These are phyloP conservation scores for Globisporangium apiculatum DNA, from an alignment of 352 stramenopile genomes.

Conservation along the genomic window DNA sequence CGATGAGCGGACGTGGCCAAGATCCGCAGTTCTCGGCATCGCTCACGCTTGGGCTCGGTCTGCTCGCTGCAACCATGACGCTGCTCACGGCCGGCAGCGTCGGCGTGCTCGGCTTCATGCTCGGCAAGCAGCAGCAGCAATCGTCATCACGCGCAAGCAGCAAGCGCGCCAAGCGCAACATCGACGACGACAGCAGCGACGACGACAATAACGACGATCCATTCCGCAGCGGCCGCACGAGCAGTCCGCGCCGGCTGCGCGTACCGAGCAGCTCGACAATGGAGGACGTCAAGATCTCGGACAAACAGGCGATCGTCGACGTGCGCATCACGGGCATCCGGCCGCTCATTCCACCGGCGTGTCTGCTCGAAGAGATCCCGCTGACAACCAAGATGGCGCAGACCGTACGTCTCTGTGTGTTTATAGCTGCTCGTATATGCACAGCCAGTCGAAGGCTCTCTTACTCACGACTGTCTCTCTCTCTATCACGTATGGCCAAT, in stretches of 20 bases:
- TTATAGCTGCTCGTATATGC: not conserved
- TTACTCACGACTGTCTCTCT: not conserved
- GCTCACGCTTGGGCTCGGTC: constrained; percentile 53
- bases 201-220: constrained; percentile 11
- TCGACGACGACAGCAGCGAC: not conserved
- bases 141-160: constrained; percentile 1
- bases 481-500: not conserved
- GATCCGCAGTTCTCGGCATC: constrained; percentile 32
- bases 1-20: constrained; percentile 13
- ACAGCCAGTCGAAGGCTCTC: too few species aligned
- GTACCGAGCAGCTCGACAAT: constrained; percentile 59
- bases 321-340: constrained; percentile 83
- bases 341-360: constrained; percentile 81
- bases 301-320: constrained; percentile 83
- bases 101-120: constrained; percentile 58
- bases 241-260: constrained; percentile 34
- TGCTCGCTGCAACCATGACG: constrained; percentile 67
- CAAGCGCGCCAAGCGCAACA: constrained; percentile 14
- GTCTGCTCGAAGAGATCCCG: constrained; percentile 80
- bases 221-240: constrained; percentile 10
- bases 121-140: constrained; percentile 36
- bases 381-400: constrained; percentile 70
- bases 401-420: constrained; percentile 25
- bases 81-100: constrained; percentile 66
- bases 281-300: constrained; percentile 78